Evolutionary conservation across 768 basidiomycete genomes (phyloP).

Genomic region (Boletus pseudopeckii): DNA sequence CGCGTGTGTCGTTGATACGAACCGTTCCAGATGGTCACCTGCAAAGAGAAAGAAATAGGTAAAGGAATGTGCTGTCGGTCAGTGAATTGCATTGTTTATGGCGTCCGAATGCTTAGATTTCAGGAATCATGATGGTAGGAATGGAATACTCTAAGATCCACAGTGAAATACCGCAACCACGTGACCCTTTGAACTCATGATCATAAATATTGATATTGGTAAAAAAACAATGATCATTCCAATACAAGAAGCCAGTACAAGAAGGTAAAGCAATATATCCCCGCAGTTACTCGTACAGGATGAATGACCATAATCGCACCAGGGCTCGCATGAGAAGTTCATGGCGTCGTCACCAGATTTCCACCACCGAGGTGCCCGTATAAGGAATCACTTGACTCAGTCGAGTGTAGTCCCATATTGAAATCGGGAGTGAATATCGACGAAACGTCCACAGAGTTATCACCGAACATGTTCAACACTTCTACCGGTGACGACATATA

Average conservation of each 20-base stretch:
- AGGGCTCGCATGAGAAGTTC: constrained; percentile 1
- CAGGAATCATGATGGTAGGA: background rate
- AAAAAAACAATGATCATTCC: background rate
- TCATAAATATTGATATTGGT: background rate
- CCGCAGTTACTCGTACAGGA: constrained; percentile 17
- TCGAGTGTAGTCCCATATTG: constrained; percentile 23
- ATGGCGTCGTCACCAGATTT: constrained; percentile 28
- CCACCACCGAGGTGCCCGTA: constrained; percentile 27
- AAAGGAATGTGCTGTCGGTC: constrained; percentile 1
- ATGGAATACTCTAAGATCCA: background rate
- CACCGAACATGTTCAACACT: constrained; percentile 60
- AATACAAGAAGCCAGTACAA: constrained; percentile 18
- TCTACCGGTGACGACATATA: constrained; percentile 56
- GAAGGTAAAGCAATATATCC: constrained; percentile 2
- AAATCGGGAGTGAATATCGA: constrained; percentile 34
- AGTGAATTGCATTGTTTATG: background rate
- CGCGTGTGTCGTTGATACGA: background rate
- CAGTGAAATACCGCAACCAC: background rate
- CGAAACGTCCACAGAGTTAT: constrained; percentile 35
- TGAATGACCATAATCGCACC: constrained; percentile 3
- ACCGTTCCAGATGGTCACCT: background rate
- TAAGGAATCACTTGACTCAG: constrained; percentile 26
- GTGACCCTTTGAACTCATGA: constrained; percentile 3
- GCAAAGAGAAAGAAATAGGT: background rate
- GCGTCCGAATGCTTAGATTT: background rate